phyloP scores from a whole-genome alignment of 164 flowering plant genomes.

The Vitis rotundifolia region DNA sequence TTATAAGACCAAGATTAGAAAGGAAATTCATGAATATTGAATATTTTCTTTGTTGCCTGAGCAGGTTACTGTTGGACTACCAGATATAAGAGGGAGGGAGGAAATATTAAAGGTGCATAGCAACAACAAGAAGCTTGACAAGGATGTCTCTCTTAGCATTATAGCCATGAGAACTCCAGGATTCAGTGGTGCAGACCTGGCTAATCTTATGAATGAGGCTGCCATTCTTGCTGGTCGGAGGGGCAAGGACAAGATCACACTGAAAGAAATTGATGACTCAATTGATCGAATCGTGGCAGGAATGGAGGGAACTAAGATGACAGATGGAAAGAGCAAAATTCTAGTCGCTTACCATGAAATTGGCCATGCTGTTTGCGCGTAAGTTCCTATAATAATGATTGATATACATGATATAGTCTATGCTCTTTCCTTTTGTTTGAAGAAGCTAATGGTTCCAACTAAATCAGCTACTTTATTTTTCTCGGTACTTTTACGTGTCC shows the following conservation, averaged over 20 bases:
- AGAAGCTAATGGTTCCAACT: no score
- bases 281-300: constrained; percentile 76
- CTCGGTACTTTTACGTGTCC: no score
- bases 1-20: no score
- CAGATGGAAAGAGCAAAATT: constrained; percentile 75
- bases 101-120: constrained; percentile 69
- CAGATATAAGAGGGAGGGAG: constrained; percentile 75
- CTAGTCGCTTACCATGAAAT: constrained; percentile 79
- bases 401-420: neutral
- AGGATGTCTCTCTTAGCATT: constrained; percentile 48
- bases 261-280: constrained; percentile 70
- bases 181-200: constrained; percentile 79
- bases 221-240: constrained; percentile 81
- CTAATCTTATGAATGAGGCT: constrained; percentile 83
- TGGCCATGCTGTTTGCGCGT: constrained; percentile 76
- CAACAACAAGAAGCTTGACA: constrained; percentile 63
- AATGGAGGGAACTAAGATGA: constrained; percentile 82
- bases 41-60: neutral
- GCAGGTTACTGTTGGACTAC: constrained; percentile 63
- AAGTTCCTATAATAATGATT: constrained; percentile 21
- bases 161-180: constrained; percentile 81
- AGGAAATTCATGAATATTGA: no score
- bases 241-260: constrained; percentile 58
- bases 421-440: neutral
- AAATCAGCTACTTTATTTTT: no score